phyloP scores from a whole-genome alignment of 2,329 filamentous ascomycete genomes.

The Verticillium albo-atrum region DNA sequence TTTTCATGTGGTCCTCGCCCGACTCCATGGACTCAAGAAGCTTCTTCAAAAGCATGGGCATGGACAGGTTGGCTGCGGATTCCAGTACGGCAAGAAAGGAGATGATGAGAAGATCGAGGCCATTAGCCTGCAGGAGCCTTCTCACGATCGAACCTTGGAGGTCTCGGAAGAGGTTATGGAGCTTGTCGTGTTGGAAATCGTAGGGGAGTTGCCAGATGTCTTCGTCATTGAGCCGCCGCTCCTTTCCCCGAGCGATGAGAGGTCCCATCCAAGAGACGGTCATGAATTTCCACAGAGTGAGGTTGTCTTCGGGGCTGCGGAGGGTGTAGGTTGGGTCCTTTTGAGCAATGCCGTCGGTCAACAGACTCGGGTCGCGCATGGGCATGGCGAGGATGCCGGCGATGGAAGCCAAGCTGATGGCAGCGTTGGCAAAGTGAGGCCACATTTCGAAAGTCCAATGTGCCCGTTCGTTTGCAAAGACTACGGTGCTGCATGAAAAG shows the following conservation, averaged over 20 bases:
- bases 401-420: slow-evolving; percentile 19
- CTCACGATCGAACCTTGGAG: slow-evolving; percentile 68
- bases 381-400: slow-evolving; percentile 57
- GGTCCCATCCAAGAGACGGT: slow-evolving; percentile 78
- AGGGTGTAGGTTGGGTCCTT: slow-evolving; percentile 50
- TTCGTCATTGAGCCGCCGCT: slow-evolving; percentile 65
- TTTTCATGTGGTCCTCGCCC: slow-evolving; percentile 39
- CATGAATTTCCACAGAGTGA: slow-evolving; percentile 80
- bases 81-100: slow-evolving; percentile 61
- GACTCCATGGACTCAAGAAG: slow-evolving; percentile 64
- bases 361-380: slow-evolving; percentile 54
- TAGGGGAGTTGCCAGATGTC: slow-evolving; percentile 79
- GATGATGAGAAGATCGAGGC: slow-evolving; percentile 69
- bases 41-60: slow-evolving; percentile 67
- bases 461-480: not conserved
- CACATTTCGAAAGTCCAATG: not conserved
- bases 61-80: slow-evolving; percentile 48
- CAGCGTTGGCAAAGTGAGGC: slow-evolving; percentile 19
- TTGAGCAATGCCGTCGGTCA: slow-evolving; percentile 52
- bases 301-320: slow-evolving; percentile 73
- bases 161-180: slow-evolving; percentile 71
- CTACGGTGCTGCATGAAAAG: slow-evolving; percentile 21
- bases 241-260: slow-evolving; percentile 61
- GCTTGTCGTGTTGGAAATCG: slow-evolving; percentile 73
- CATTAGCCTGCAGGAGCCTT: slow-evolving; percentile 70